These are phyloP conservation scores for Nephelium lappaceum DNA, from an alignment of 345 rosid species.

Conservation along the genomic window DNA sequence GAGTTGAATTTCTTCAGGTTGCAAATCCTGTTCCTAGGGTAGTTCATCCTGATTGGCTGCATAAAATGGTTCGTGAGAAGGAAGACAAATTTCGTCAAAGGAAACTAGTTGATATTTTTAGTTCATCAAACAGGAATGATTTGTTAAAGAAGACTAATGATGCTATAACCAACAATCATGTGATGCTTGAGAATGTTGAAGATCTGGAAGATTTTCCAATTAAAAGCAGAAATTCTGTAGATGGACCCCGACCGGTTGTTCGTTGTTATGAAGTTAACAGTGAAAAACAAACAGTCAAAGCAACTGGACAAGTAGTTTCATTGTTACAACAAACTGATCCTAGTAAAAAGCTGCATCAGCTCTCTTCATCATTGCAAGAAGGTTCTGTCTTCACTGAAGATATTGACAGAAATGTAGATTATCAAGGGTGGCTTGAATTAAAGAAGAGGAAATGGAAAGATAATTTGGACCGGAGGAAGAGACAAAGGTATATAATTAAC, in stretches of 20 bases:
- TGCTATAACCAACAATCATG: constrained; percentile 25
- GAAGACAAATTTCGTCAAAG: constrained; percentile 88
- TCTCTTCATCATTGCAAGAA: constrained; percentile 32
- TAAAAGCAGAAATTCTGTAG: constrained; percentile 42
- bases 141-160: constrained; percentile 21
- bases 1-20: constrained; percentile 54
- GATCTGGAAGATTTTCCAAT: constrained; percentile 85
- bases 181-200: constrained; percentile 39
- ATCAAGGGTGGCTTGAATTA: constrained; percentile 92
- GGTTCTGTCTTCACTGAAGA: constrained; percentile 39
- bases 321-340: constrained; percentile 28
- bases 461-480: constrained; percentile 63
- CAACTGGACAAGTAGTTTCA: constrained; percentile 25
- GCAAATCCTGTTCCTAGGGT: constrained; percentile 97
- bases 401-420: constrained; percentile 72
- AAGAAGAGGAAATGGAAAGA: constrained; percentile 93
- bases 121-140: constrained; percentile 42
- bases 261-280: constrained; percentile 52
- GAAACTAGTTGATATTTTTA: constrained; percentile 75
- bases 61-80: constrained; percentile 91
- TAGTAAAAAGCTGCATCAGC: constrained; percentile 29
- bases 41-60: constrained; percentile 96
- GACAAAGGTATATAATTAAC: constrained; percentile 56
- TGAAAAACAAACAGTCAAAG: constrained; percentile 36
- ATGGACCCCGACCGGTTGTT: constrained; percentile 70